Base-by-base conservation (phyloP, 1,139 yeast genomes). In the Diutina rugosa region DNA sequence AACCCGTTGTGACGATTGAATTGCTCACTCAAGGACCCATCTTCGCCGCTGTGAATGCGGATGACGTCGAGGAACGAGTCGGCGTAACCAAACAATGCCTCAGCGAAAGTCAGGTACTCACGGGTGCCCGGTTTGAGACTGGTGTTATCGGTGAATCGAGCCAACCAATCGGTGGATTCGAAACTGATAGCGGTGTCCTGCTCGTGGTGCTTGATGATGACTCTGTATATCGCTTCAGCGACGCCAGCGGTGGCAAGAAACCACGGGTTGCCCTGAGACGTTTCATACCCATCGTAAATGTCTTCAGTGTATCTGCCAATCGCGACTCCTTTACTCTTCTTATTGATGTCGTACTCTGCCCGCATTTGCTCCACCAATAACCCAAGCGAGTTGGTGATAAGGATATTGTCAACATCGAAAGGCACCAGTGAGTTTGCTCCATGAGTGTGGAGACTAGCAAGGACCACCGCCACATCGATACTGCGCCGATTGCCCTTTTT, bases 291-390 rank as follows among this genome's bases (percentile, higher is more conserved):
- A 68, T 91, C 87, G 68, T 93, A 93, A 12, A 87, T 70, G 69
- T 93, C 99, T 65, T 91, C 98, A 0, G 97, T 97, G 65, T 93
- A 93, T 64, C 99, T 75, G 1, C 99, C 99, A 55, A 91, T 70
- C 0, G 88, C 96, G 51, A 85, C 82, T 0, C 95, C 95, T 29
- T 71, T 63, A 28, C 70, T 70, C 41, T 59, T 58, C 6, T 76
- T 79, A 68, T 91, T 91, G 49, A 91, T 78, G 1, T 96, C 95
- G 66, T 87, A 90, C 57, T 93, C 72, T 47, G 72, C 66, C 59
- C 79, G 79, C 95, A 90, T 89, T 60, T 85, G 87, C 51, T 76
- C 71, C 3, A 85, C 77, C 66, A 89, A 67, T 5, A 78, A 77
- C 56, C 76, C 72, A 56, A 87, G 70, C 0, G 90, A 82, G 64